Percentiles rank a stretch among this genome's conserved stretches.
Conservation (phyloP, 768 basidiomycete genomes). For the Auriscalpium orientale region DNA sequence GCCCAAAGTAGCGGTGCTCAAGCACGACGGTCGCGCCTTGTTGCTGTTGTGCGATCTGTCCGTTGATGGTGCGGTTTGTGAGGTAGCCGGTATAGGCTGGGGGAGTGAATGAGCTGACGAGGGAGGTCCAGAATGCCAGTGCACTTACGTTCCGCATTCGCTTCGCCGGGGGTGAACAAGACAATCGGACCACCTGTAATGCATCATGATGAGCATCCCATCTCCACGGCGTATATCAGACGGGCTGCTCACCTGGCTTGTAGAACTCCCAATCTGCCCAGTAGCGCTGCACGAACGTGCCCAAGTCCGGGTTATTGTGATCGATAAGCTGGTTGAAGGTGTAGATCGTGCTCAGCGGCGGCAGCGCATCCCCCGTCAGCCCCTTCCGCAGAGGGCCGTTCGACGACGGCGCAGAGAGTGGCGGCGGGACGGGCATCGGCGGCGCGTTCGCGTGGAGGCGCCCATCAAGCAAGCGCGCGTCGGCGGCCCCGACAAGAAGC, state of each 20-base stretch:
- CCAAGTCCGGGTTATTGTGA: constrained; percentile 47
- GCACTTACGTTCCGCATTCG: constrained; percentile 37
- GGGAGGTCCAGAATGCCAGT: neutral
- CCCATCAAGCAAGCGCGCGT: neutral
- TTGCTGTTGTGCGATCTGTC: constrained; percentile 57
- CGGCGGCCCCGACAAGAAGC: no score
- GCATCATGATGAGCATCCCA: neutral
- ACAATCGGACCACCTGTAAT: constrained; percentile 46
- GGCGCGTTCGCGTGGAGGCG: neutral
- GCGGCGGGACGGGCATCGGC: neutral
- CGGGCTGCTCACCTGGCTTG: constrained; percentile 24
- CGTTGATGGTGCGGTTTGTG: constrained; percentile 56
- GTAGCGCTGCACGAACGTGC: constrained; percentile 73
- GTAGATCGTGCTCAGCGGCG: constrained; percentile 34
- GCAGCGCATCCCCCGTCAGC: constrained; percentile 21
- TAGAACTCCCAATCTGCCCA: constrained; percentile 69
- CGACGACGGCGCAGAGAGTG: neutral
- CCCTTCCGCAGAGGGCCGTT: neutral
- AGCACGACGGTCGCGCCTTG: constrained; percentile 55
- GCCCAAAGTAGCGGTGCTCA: constrained; percentile 70
- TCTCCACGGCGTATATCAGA: neutral
- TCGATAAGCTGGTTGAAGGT: constrained; percentile 49
- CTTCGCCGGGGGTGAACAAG: constrained; percentile 60
- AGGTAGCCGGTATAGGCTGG: constrained; percentile 41
- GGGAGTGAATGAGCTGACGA: neutral